Base-by-base conservation (phyloP, 805 yeast species). In the Hanseniaspora singularis region DNA sequence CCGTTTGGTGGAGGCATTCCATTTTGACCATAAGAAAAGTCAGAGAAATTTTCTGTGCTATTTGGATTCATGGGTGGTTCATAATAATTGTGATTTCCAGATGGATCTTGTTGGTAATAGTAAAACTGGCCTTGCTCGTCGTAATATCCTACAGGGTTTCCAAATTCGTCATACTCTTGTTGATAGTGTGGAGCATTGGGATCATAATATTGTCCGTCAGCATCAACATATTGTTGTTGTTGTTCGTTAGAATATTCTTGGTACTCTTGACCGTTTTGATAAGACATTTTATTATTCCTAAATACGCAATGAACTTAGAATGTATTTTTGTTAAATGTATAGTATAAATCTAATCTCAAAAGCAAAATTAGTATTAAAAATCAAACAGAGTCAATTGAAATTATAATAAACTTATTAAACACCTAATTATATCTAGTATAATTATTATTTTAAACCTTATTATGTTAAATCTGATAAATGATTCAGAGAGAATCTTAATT, bases 31-130 rank as follows among this genome's bases (percentile, higher is more conserved):
- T 76, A 75, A 50, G 77, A 69, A 56, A 78, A 78, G 58, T 78
- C 85, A 20, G 81, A 74, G 50, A 78, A 78, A 49, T 79, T 79
- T 58, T 77, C 83, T 53, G 72, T 76, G 43, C 64, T 64, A 40
- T 57, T 65, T 38, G 58, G 67, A 49, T 68, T 70, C 51, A 69
- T 67, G 10, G 45, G 45, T 8, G 45, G 38, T 11, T 41, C 50
- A 16, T 37, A 44, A 38, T 44, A 44, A 56, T 55, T 59, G 63
- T 67, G 56, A 41, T 44, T 44, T 5, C 48, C 48, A 20, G 43
- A 18, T 15, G 49, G 49, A 15, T 38, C 42, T 46, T 74, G 72
- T 56, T 72, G 79, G 53, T 74, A 76, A 51, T 72, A 72, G 57
- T 72, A 73, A 54, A 55, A 60, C 62, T 67, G 58, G 41, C 63